These are phyloP conservation scores for Lichtheimia hyalospora DNA, from an alignment of 371 early-diverging fungal genomes.

Conservation along the genomic window DNA sequence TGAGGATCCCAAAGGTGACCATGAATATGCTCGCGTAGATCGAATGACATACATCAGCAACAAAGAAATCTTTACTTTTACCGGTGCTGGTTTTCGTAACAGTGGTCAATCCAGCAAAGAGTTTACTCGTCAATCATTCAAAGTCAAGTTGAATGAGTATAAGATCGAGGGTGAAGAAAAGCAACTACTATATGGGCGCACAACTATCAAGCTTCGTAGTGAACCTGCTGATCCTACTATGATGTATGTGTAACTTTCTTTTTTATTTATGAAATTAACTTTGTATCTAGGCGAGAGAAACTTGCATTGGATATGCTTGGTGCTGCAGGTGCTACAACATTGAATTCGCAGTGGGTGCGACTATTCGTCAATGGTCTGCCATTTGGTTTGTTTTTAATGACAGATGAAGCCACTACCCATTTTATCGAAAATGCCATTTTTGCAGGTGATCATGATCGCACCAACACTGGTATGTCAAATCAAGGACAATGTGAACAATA, in stretches of 20 bases:
- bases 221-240: conserved; percentile 52
- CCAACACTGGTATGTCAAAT: conserved; percentile 23
- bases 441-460: conserved; percentile 27
- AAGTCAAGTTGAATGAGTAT: conserved; percentile 48
- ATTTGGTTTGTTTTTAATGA: conserved; percentile 57
- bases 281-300: conserved; percentile 44
- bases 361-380: conserved; percentile 50
- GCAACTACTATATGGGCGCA: conserved; percentile 41
- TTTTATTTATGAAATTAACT: background rate
- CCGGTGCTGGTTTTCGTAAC: conserved; percentile 43
- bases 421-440: conserved; percentile 42
- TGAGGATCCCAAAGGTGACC: conserved; percentile 23
- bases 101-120: conserved; percentile 61
- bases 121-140: conserved; percentile 55
- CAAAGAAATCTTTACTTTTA: conserved; percentile 40
- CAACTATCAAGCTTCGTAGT: conserved; percentile 52
- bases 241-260: conserved; percentile 24
- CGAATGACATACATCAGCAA: conserved; percentile 46
- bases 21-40: conserved; percentile 24
- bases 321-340: conserved; percentile 54
- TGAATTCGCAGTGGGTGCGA: conserved; percentile 49
- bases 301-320: conserved; percentile 47
- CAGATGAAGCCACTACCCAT: conserved; percentile 54
- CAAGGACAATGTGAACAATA: background rate
- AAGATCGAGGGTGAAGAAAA: conserved; percentile 25